These are phyloP conservation scores for Botrytis fragariae DNA, from an alignment of 2,329 filamentous ascomycete genomes.

Conservation along the genomic window DNA sequence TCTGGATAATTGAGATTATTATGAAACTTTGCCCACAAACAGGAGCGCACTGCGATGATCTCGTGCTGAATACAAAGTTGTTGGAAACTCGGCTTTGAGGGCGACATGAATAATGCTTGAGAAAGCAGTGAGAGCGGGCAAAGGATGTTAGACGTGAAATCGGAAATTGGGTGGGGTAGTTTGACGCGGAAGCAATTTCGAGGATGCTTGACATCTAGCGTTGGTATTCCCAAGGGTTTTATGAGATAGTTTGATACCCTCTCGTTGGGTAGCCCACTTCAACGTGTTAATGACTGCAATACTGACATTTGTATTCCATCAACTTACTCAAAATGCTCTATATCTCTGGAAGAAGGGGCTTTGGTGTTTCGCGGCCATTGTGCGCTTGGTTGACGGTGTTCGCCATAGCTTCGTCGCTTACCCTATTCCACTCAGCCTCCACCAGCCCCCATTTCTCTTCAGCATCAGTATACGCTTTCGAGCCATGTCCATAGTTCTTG, in stretches of 20 bases:
- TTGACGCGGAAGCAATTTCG: neutral
- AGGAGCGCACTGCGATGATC: accelerated
- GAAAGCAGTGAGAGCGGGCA: neutral
- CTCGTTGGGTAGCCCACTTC: neutral
- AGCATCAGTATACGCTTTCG: neutral
- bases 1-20: neutral
- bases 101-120: neutral
- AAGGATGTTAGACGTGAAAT: neutral
- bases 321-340: neutral
- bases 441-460: neutral
- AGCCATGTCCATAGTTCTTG: neutral
- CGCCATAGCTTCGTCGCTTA: neutral
- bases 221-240: neutral
- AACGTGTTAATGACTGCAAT: neutral
- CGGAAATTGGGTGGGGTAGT: too few species aligned
- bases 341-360: neutral
- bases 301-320: neutral
- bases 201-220: too few species aligned
- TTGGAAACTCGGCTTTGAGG: neutral
- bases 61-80: neutral
- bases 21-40: neutral
- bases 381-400: neutral
- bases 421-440: neutral
- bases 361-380: neutral
- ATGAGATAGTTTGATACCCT: neutral